A percentile compares a stretch with the other conserved stretches of the same genome.
phyloP scores from a whole-genome alignment of 805 yeast species.

The Blastobotrys mokoenaii region DNA sequence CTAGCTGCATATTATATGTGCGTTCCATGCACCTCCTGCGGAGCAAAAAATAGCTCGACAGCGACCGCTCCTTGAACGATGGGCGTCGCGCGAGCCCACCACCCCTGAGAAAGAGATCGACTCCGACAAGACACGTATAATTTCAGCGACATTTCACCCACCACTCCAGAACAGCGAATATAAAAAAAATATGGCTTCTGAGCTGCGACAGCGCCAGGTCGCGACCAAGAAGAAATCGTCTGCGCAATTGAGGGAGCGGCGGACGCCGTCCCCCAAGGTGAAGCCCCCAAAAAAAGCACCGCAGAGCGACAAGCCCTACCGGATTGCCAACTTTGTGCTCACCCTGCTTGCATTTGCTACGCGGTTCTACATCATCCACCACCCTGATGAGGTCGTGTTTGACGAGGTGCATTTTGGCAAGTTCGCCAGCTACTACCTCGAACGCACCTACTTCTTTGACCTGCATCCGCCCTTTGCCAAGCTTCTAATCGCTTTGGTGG shows the following conservation, averaged over 20 bases:
- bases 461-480: slow-evolving; percentile 98
- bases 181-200: neutral
- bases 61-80: no score
- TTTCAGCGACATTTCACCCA: no score
- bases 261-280: neutral
- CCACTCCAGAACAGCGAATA: no score
- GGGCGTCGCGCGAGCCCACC: no score
- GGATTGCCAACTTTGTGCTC: slow-evolving; percentile 30
- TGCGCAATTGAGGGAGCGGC: neutral
- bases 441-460: slow-evolving; percentile 89
- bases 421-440: slow-evolving; percentile 50
- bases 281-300: neutral
- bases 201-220: slow-evolving; percentile 1
- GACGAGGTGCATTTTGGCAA: slow-evolving; percentile 42
- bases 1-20: no score
- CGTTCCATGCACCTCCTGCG: no score
- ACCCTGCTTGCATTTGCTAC: slow-evolving; percentile 63
- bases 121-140: no score
- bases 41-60: no score
- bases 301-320: neutral
- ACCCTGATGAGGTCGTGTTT: slow-evolving; percentile 62
- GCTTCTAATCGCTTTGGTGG: slow-evolving; percentile 80
- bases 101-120: no score
- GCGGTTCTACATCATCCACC: slow-evolving; percentile 67
- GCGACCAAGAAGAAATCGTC: neutral